Percentiles rank a stretch among this genome's conserved stretches.
phyloP scores from a whole-genome alignment of 208 protist genomes.

The Leishmania lainsoni region DNA sequence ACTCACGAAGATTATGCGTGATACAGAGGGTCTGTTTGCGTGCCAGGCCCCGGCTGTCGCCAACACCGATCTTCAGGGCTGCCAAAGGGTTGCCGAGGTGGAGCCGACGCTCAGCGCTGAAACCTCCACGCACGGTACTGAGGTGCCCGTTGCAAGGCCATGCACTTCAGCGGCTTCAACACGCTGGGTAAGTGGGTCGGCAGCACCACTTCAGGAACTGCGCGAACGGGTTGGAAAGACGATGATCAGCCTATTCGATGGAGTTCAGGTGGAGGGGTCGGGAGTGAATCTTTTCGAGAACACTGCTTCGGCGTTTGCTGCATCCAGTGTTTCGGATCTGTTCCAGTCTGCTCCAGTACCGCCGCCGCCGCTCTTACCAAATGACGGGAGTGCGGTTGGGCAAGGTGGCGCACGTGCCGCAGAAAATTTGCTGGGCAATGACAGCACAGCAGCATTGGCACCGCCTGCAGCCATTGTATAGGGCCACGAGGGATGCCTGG shows the following conservation, averaged over 20 bases:
- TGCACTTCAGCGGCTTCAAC: conserved; percentile 20
- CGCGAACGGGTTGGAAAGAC: conserved; percentile 23
- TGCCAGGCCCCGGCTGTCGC: conserved; percentile 18
- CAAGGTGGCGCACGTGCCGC: background rate
- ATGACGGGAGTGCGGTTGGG: background rate
- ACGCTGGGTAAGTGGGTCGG: background rate
- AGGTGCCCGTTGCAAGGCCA: conserved; percentile 11
- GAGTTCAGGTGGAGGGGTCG: conserved; percentile 12
- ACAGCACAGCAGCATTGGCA: background rate
- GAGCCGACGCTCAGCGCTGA: background rate
- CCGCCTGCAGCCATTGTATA: background rate
- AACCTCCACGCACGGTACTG: background rate
- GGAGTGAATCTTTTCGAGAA: conserved; percentile 20
- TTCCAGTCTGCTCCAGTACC: background rate
- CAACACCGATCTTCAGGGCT: background rate
- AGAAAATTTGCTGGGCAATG: conserved; percentile 1
- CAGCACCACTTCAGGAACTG: conserved; percentile 8
- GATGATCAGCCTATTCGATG: conserved; percentile 52
- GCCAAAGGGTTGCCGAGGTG: background rate
- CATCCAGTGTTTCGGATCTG: background rate
- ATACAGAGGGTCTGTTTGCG: conserved; percentile 33
- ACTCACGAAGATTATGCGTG: conserved; percentile 26
- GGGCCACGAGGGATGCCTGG: background rate
- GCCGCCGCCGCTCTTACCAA: background rate
- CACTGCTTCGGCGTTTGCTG: background rate